Base-by-base conservation (phyloP, 1,139 yeast species). In the Geotrichum klebahnii region DNA sequence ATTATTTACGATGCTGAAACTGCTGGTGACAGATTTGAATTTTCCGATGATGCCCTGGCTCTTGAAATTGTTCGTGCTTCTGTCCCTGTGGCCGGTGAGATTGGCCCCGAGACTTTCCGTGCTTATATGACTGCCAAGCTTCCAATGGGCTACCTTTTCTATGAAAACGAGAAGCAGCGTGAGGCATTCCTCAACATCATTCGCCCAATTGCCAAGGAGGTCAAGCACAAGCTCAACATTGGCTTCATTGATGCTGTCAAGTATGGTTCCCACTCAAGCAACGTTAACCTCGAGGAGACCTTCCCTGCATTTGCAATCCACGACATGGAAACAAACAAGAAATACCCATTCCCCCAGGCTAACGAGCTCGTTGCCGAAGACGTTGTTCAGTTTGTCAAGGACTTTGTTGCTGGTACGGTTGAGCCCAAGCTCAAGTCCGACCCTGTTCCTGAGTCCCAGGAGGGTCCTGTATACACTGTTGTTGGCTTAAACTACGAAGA, bases 271-370 rank as follows among this genome's bases (percentile, higher is more conserved):
- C 97, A 92, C 66, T 97, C 97, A 54, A 85, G 79, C 63, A 80
- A 83, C 68, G 78, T 92, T 68, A 89, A 85, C 76, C 81, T 92
- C 80, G 84, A 84, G 67, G 76, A 82, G 62, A 24, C 35, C 19
- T 84, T 87, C 79, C 98, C 98, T 64, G 80, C 94, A 53, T 84
- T 94, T 66, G 96, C 83, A 48, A 84, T 92, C 60, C 97, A 90
- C 70, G 86, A 88, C 65, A 65, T 79, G 57, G 69, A 65, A 26
- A 66, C 72, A 46, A 85, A 87, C 74, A 75, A 77, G 69, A 92
- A 90, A 75, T 92, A 74, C 68, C 94, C 94, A 67, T 77, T 72
- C 65, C 76, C 73, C 51, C 82, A 79, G 66, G 71, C 67, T 38
- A 63, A 63, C 47, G 74, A 68, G 47, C 62, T 80, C 59, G 63